Base-by-base conservation (phyloP, 2,329 filamentous ascomycete species). In the Cladosporium colombiae region DNA sequence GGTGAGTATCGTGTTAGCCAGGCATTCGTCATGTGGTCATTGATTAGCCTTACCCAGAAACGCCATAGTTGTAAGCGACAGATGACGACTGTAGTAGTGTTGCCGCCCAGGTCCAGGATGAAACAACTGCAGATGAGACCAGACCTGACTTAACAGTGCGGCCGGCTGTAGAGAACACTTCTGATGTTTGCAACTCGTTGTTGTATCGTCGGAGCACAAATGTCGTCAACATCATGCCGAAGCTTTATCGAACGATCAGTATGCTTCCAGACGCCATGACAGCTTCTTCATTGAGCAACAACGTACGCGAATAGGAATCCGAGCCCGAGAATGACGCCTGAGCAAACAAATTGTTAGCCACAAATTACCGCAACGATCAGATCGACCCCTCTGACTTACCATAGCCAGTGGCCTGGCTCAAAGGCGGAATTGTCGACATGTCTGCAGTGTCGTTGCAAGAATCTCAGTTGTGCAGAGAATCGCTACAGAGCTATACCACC, bases 91-190 rank as follows among this genome's bases (percentile, higher is more conserved):
- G 91, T 10, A 76, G 62, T 16, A 75, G 65, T 3, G 73, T 76
- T 13, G 73, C 92, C 0, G 92, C 92, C 92, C 92, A 96, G 0
- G 93, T 96, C 93, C 93, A 97, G 5, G 90, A 93, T 18, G 90
- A 93, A 3, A 96, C 92, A n/a, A 97, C 93, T 18, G 92, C 93
- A 5, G 91, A 91, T 13, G 91, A 91, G 0, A 96, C 92, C 16
- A 97, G 83, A 52, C 93, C 93, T 10, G 91, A 93, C 76, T 96
- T 97, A 70, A 97, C 91, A 1, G 91, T 93, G 68, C 93, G 85
- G 21, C 92, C 92, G 59, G 93, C 93, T 0, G 93, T 96, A 69
- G 86, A 93, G 83, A 97, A 97, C 87, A 93, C 95, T 80, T 97
- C 93, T 0, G 91, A 93, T 0, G 93, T 97, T 77, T 96, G 92